Evolutionary conservation across 1,139 yeast genomes (phyloP), one percentile per base, ranked within the genome.

Genomic region (Meyerozyma smithsonii): DNA sequence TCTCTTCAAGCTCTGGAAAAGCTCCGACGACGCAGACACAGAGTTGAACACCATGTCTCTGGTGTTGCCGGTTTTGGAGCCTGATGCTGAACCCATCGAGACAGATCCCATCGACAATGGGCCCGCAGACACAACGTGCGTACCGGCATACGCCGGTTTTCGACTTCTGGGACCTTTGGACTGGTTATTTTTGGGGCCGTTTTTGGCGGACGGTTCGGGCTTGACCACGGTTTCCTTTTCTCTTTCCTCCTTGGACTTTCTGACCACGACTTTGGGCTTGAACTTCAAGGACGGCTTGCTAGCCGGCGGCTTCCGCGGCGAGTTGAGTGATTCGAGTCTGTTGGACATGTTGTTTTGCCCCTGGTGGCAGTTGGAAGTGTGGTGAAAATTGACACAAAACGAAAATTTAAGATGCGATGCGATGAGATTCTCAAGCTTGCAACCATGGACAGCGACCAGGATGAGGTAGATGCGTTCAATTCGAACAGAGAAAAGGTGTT

Each of bases 241-340:
- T 56, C 96, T 69, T 53, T 87, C 96, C 52, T 85, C 92, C 50
- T 86, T 83, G 16, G 88, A 66, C 56, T 87, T 79, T 60, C 97
- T 70, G 1, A 86, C 87, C 32, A 88, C 95, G 1, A 72, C 82
- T 58, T 88, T 88, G 1, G 96, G 96, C 55, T 81, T 77, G 61
- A 88, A 88, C 59, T 83, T 81, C 39, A 77, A 67, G 21, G 72
- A 69, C 16, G 79, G 77, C 51, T 75, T 79, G n/a, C 64, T 50
- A 4, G 42, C 52, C 36, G 51, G 40, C 20, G 64, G 52, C 46
- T 64, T 61, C 43, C 63, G 64, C 34, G 66, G 40, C 8, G 50
- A 52, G 49, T 64, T 68, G 49, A 71, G 60, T 17, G 74, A 69
- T 37, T 70, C 76, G 43, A 71, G 59, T 43, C 76, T 55, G 49